Evolutionary conservation across 768 basidiomycete species (phyloP), one percentile per base, ranked within the genome.

Genomic region (Lactifluus volemus): DNA sequence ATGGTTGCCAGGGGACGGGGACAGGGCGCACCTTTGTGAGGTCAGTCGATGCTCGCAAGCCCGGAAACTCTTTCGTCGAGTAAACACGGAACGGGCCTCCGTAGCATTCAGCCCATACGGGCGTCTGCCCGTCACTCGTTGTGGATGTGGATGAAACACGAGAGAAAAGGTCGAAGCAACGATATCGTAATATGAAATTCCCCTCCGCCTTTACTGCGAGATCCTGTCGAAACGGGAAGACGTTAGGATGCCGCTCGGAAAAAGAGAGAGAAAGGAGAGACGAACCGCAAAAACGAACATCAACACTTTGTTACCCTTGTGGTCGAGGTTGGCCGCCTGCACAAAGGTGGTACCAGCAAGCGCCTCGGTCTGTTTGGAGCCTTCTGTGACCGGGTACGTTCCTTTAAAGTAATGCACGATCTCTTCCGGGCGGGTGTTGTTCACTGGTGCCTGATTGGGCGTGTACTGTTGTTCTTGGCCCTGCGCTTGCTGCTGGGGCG

Each of bases 11-110:
- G 19, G 4, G 29, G 9, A 14, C 14, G 12, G 44, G 12, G 6
- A n/a, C 10, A 2, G 5, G 19, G 52, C 48, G 25, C 25, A 84
- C 86, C 78, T 84, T 86, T 8, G 85, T 87, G 41, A 87, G 73
- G 36, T 82, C 81, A 0, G 85, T 88, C 2, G 85, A 86, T 5
- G 84, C 79, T 48, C 78, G 78, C 15, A 88, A 71, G 3, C 86
- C 83, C 4, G 86, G 85, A 63, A 88, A 87, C 59, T 85, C 81
- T 66, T 88, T 88, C 0, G 86, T 86, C 10, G 84, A 84, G 67
- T 83, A 87, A 0, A 88, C 80, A 25, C 78, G 80, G 69, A 88
- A 87, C 2, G 74, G 63, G 0, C 83, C 82, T 4, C 86, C 84
- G 65, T 81, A 86, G 63, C 79, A 80, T 71, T 88, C 84, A 1